Evolutionary conservation across 768 basidiomycete genomes (phyloP), one percentile per base, ranked within the genome.

Genomic region (Suillus subaureus): DNA sequence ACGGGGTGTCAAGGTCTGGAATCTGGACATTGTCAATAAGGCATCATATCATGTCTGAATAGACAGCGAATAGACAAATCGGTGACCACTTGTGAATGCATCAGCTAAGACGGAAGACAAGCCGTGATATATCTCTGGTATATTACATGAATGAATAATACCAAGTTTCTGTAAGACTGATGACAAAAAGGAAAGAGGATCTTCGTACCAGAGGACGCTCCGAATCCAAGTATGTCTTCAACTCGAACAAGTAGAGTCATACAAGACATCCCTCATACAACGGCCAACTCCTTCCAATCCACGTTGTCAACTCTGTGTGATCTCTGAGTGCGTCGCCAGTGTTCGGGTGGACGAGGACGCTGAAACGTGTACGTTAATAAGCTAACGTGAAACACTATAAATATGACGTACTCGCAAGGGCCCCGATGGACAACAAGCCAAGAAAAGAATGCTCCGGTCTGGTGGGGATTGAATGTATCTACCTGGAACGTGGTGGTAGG

Each of bases 401-500:
- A 49, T n/a, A n/a, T 51, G 62, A n/a, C 89, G 52, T 72, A 91
- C 89, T 89, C 90, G 80, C 85, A 87, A 9, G 89, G 87, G 13
- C 90, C 90, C 8, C 89, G 84, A 72, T 90, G 80, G 39, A 90
- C 87, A 21, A 81, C 84, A 21, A 91, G 82, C 85, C 85, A 92
- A 4, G 86, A 81, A 71, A 91, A 90, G 15, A 92, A 75, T 2
- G 88, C 83, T 0, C 90, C 90, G 0, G 87, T 90, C 71, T 91
- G 85, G 69, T 87, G 87, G 12, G 89, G 89, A 39, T 69, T 85
- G 74, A 87, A 86, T 1, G 85, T 86, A 71, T 91, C 86, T 65
- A 90, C 83, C 72, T 91, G 84, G 70, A 91, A 91, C 89, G 90
- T 90, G 8, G 87, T 82, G 12, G 84, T 85, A 0, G 90, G 87